Evolutionary conservation across 257 asterid genomes (phyloP).

Genomic region (Gentiana straminea): DNA sequence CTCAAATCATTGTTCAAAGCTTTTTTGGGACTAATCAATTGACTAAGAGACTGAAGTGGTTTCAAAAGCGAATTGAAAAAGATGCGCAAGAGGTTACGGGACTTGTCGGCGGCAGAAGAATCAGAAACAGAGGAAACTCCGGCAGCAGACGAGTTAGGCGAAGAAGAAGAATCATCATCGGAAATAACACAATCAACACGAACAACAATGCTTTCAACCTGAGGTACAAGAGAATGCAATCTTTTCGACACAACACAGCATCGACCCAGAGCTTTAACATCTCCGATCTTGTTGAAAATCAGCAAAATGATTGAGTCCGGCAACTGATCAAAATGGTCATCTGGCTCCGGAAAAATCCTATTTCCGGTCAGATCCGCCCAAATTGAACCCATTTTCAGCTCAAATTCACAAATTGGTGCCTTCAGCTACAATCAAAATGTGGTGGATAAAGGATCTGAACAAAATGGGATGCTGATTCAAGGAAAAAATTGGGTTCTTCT

Average conservation of each 20-base stretch:
- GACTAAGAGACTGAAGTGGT: conserved; percentile 64
- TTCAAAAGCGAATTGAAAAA: conserved; percentile 48
- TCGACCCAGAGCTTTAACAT: conserved; percentile 75
- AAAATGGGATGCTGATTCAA: too few relatives aligned
- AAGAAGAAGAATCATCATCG: conserved; percentile 55
- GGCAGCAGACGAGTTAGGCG: conserved; percentile 17
- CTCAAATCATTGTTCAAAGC: conserved; percentile 6
- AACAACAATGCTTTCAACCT: conserved; percentile 74
- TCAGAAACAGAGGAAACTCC: conserved; percentile 14
- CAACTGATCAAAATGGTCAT: conserved; percentile 64
- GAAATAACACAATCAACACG: conserved; percentile 95
- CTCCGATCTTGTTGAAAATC: conserved; percentile 81
- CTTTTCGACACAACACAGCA: conserved; percentile 72
- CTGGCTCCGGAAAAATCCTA: conserved; percentile 35
- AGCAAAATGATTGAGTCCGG: conserved; percentile 66
- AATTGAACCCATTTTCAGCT: conserved; percentile 26
- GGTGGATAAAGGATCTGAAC: too few relatives aligned
- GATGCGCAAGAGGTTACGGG: conserved; percentile 55
- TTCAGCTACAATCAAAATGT: too few relatives aligned
- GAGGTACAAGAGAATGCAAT: conserved; percentile 71
- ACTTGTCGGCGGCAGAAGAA: conserved; percentile 22
- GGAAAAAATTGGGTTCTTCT: too few relatives aligned
- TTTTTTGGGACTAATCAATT: conserved; percentile 29
- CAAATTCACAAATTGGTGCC: too few relatives aligned
- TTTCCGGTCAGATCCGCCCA: conserved; percentile 46